phyloP scores from a whole-genome alignment of 2,329 filamentous ascomycete species.

The Venturia nashicola region DNA sequence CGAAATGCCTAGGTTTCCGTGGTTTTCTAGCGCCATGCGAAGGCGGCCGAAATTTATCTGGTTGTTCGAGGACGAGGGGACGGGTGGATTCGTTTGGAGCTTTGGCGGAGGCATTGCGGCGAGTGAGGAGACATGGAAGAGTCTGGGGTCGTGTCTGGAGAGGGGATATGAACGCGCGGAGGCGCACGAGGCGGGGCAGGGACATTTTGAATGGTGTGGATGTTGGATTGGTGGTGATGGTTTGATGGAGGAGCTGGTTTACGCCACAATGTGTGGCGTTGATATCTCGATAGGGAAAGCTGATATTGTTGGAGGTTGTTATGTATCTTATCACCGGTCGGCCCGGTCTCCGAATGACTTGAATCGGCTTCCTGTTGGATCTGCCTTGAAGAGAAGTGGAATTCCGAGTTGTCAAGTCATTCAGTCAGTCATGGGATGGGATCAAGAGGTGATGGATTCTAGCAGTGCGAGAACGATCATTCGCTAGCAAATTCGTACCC shows the following conservation, averaged over 20 bases:
- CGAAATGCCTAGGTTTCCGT: slow-evolving; percentile 44
- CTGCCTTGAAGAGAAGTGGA: too few species aligned
- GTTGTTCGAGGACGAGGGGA: slow-evolving; percentile 54
- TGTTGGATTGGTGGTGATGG: neutral
- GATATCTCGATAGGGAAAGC: neutral
- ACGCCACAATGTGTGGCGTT: neutral
- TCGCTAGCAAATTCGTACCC: too few species aligned
- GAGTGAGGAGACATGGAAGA: neutral
- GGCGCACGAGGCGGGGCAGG: neutral
- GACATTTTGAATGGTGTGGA: neutral
- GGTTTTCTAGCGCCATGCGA: slow-evolving; percentile 60
- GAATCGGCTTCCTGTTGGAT: neutral
- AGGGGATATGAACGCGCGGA: neutral
- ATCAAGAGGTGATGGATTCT: too few species aligned
- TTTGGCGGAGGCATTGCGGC: slow-evolving; percentile 4
- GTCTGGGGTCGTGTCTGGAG: neutral
- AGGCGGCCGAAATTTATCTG: slow-evolving; percentile 79
- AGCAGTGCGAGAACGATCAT: too few species aligned
- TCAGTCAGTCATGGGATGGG: too few species aligned
- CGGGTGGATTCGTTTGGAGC: slow-evolving; percentile 1
- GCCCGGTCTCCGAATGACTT: neutral
- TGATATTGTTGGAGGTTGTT: neutral
- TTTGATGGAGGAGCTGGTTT: neutral
- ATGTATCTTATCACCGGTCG: neutral
- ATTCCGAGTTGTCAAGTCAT: too few species aligned